Conservation (phyloP, 768 basidiomycete species). For the Phanerodontia chrysosporium region DNA sequence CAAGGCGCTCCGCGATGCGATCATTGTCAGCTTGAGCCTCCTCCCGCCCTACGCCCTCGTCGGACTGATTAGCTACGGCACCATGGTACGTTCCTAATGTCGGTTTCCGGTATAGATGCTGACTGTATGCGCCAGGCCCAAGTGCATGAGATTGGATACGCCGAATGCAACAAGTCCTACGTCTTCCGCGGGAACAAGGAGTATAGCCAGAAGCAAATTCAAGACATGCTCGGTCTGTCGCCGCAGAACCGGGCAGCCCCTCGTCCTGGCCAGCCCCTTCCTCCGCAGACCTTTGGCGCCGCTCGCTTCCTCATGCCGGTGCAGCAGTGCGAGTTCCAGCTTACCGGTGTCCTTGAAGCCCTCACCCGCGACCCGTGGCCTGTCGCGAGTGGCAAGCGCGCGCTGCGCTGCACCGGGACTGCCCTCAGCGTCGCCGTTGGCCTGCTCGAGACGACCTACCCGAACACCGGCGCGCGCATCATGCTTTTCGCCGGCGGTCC, state of each 20-base stretch:
- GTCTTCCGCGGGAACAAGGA: conserved; percentile 99
- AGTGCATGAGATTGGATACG: conserved; percentile 97
- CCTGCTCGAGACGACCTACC: conserved; percentile 89
- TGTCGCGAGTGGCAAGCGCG: conserved; percentile 89
- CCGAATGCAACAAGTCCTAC: conserved; percentile 95
- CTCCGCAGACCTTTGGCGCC: conserved; percentile 77
- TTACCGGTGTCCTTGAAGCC: conserved; percentile 88
- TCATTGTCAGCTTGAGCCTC: conserved; percentile 89
- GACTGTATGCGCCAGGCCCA: conserved; percentile 59
- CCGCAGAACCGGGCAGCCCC: conserved; percentile 79
- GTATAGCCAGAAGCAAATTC: conserved; percentile 92
- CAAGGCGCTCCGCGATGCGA: conserved; percentile 90
- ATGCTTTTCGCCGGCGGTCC: conserved; percentile 97
- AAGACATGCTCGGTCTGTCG: conserved; percentile 93
- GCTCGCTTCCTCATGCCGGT: conserved; percentile 90
- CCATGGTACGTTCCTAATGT: conserved; percentile 63
- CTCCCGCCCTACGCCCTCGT: conserved; percentile 94
- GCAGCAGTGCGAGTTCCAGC: conserved; percentile 91
- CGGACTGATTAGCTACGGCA: conserved; percentile 93
- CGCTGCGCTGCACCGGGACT: conserved; percentile 92
- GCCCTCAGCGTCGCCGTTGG: conserved; percentile 93
- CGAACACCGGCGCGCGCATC: conserved; percentile 93
- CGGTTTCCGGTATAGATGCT: background rate
- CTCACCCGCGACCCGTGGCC: conserved; percentile 95
- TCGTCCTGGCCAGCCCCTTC: conserved; percentile 79